These are phyloP conservation scores for Ceratocystis harringtonii DNA, from an alignment of 2,329 filamentous ascomycete genomes.

Conservation along the genomic window DNA sequence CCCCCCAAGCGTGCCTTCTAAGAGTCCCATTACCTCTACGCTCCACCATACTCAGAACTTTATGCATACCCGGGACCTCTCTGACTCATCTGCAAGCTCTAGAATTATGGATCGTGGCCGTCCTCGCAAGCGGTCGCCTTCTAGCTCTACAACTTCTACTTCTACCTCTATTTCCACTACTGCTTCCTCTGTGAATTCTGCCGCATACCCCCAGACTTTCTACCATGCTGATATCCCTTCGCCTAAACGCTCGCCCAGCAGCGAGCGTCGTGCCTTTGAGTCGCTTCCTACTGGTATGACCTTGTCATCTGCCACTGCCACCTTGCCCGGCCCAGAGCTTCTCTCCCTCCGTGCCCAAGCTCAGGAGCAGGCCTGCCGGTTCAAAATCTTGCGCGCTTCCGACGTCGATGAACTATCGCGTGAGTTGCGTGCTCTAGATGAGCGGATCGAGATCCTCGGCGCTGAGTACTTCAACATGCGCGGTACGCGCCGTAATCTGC, in stretches of 20 bases:
- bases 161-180: neutral
- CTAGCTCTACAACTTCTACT: conserved; percentile 24
- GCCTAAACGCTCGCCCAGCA: conserved; percentile 33
- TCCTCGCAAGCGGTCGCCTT: conserved; percentile 39
- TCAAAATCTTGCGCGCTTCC: conserved; percentile 46
- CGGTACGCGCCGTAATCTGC: conserved; percentile 60
- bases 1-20: conserved; percentile 11
- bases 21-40: neutral
- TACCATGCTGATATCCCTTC: conserved; percentile 25
- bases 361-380: conserved; percentile 44
- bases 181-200: neutral
- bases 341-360: conserved; percentile 43
- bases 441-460: conserved; percentile 62
- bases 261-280: conserved; percentile 44
- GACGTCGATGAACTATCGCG: conserved; percentile 52
- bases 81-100: conserved; percentile 27
- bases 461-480: conserved; percentile 62
- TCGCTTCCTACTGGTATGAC: conserved; percentile 44
- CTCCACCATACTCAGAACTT: neutral
- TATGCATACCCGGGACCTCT: conserved; percentile 37
- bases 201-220: conserved; percentile 18
- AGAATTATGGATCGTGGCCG: conserved; percentile 47
- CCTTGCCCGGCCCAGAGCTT: conserved; percentile 36
- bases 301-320: conserved; percentile 35
- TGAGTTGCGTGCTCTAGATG: conserved; percentile 63